Evolutionary conservation across 768 basidiomycete species (phyloP).

Genomic region (Xanthoconium stramineum): DNA sequence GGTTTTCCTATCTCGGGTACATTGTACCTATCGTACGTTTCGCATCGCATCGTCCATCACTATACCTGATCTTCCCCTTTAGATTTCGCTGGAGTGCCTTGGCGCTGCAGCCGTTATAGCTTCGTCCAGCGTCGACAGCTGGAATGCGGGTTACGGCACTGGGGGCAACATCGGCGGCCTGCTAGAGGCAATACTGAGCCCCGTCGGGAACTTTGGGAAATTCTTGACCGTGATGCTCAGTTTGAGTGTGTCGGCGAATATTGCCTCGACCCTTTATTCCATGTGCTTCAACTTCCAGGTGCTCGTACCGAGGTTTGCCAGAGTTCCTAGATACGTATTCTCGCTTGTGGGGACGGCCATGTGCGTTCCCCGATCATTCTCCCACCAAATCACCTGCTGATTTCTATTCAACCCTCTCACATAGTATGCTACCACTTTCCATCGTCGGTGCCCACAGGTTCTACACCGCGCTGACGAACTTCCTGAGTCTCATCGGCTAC

Average conservation of each 20-base stretch:
- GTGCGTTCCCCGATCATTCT: slow-evolving; percentile 37
- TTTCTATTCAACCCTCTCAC: background rate
- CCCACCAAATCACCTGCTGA: slow-evolving; percentile 1
- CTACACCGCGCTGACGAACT: slow-evolving; percentile 58
- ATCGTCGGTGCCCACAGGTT: slow-evolving; percentile 70
- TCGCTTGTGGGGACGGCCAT: slow-evolving; percentile 62
- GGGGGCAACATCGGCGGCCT: slow-evolving; percentile 64
- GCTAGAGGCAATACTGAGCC: slow-evolving; percentile 57
- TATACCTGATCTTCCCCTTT: background rate
- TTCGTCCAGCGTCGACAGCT: slow-evolving; percentile 51
- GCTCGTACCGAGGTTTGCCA: slow-evolving; percentile 53
- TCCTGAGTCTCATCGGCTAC: slow-evolving; percentile 69
- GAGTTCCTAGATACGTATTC: slow-evolving; percentile 69
- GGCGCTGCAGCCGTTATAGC: slow-evolving; percentile 68
- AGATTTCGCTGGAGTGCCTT: slow-evolving; percentile 48
- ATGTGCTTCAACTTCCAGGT: slow-evolving; percentile 72
- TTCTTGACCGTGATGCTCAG: slow-evolving; percentile 70
- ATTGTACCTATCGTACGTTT: slow-evolving; percentile 54
- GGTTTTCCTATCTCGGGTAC: slow-evolving; percentile 64
- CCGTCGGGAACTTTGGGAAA: slow-evolving; percentile 64
- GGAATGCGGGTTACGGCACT: slow-evolving; percentile 50
- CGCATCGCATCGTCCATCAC: slow-evolving; percentile 8
- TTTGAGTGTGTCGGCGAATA: slow-evolving; percentile 76
- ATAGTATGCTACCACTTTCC: slow-evolving; percentile 61
- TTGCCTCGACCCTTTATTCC: slow-evolving; percentile 81